phyloP scores from a whole-genome alignment of 2,329 filamentous ascomycete species.

The Acephala macrosclerotiorum region DNA sequence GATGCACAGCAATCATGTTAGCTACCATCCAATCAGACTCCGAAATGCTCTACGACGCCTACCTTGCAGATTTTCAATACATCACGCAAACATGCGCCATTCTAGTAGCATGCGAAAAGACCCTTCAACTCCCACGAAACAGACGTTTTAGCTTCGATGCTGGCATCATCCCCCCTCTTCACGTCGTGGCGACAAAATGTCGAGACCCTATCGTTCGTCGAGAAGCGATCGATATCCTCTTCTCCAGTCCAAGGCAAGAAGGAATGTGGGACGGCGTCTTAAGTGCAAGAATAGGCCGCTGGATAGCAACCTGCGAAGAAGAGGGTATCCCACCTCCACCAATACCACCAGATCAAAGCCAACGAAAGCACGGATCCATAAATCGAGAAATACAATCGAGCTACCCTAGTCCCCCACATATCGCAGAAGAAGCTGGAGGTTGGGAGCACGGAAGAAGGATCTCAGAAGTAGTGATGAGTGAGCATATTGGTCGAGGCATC shows the following conservation, averaged over 20 bases:
- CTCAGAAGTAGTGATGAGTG: slow-evolving; percentile 11
- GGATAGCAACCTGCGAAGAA: slow-evolving; percentile 40
- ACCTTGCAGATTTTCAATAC: slow-evolving; percentile 35
- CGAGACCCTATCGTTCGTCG: slow-evolving; percentile 63
- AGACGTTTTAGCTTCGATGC: slow-evolving; percentile 67
- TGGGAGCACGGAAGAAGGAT: slow-evolving; percentile 19
- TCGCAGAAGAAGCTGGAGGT: slow-evolving; percentile 15
- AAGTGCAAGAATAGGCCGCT: slow-evolving; percentile 37
- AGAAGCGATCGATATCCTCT: slow-evolving; percentile 67
- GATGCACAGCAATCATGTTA: slow-evolving; percentile 33
- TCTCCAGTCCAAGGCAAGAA: slow-evolving; percentile 65
- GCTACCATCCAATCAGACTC: slow-evolving; percentile 30
- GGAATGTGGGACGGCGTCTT: slow-evolving; percentile 68
- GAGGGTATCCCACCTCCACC: slow-evolving; percentile 33
- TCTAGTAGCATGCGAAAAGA: slow-evolving; percentile 25
- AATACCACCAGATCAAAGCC: background rate
- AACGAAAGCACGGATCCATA: slow-evolving; percentile 7
- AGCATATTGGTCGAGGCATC: background rate
- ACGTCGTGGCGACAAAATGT: slow-evolving; percentile 72
- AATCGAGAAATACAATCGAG: slow-evolving; percentile 10
- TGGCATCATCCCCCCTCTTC: slow-evolving; percentile 70
- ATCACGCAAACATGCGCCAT: slow-evolving; percentile 34
- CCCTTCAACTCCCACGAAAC: slow-evolving; percentile 39
- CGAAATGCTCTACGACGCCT: slow-evolving; percentile 40
- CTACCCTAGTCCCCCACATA: slow-evolving; percentile 21